A percentile compares a stretch with the other conserved stretches of the same genome.
These are phyloP conservation scores for Blumeria hordei DNA, from an alignment of 2,329 filamentous ascomycete genomes.

Conservation along the genomic window DNA sequence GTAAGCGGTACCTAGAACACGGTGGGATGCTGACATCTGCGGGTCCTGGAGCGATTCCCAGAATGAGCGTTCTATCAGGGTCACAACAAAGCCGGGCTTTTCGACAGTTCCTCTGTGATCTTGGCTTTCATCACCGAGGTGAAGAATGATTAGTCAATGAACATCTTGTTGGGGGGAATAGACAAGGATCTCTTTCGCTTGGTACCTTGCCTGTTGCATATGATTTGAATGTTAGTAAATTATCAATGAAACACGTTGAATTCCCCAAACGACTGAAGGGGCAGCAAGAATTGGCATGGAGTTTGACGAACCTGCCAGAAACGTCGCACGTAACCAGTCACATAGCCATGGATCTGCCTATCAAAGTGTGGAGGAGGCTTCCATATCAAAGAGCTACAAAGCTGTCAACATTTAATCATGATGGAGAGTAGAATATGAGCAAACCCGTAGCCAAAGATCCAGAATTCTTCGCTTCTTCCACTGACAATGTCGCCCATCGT, in stretches of 20 bases:
- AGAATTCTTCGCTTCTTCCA: no score
- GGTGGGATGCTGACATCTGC: constrained; percentile 34
- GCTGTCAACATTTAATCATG: no score
- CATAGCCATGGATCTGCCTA: constrained; percentile 65
- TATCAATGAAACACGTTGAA: no score
- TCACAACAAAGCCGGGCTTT: constrained; percentile 75
- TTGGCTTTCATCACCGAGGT: constrained; percentile 30
- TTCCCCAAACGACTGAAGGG: no score
- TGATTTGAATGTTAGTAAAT: constrained; percentile 2
- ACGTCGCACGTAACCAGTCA: constrained; percentile 75
- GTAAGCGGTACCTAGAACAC: constrained; percentile 84
- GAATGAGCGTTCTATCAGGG: constrained; percentile 61
- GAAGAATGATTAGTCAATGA: background rate
- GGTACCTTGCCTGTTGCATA: constrained; percentile 13
- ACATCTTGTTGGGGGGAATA: background rate
- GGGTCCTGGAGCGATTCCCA: constrained; percentile 56
- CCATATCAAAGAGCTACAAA: constrained; percentile 75
- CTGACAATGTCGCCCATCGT: no score
- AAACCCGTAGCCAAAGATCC: no score
- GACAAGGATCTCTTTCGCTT: constrained; percentile 1
- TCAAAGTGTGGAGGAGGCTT: constrained; percentile 92
- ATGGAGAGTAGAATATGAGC: no score
- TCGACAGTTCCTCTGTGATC: constrained; percentile 85
- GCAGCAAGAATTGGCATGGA: no score
- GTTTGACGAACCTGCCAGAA: constrained; percentile 33